Evolutionary conservation across 1,284 basidiomycete species (phyloP), one percentile per base, ranked within the genome.

Genomic region (Neonothopanus nambi): DNA sequence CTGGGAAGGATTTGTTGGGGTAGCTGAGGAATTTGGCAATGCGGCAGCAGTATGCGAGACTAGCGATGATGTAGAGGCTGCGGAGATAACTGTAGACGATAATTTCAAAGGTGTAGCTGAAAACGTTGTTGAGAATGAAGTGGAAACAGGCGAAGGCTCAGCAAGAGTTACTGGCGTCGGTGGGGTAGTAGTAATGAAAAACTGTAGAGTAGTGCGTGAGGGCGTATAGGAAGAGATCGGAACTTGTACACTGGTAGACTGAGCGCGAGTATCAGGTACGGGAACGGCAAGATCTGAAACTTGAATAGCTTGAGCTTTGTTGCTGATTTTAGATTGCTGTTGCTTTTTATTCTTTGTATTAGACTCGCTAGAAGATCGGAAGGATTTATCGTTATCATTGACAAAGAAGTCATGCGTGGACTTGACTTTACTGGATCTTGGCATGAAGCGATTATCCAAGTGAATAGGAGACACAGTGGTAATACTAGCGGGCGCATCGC

Each of bases 181-280:
- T 13, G 30, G 13, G 3, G 30, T 8, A 9, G 30, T 33, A 9
- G 9, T 33, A 9, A 33, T 11, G 2, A 33, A 9, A 33, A 33
- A 35, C 17, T 24, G 35, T 26, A 52, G 36, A 7, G 51, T 46
- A 3, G 51, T 45, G 9, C 43, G 51, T 36, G 50, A n/a, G n/a
- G n/a, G n/a, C n/a, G n/a, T n/a, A n/a, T n/a, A n/a, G n/a, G n/a
- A 36, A 52, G 30, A 30, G 23, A 40, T 11, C 46, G 44, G 44
- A 23, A 42, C 35, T 20, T 38, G 40, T 13, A 43, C 15, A 30
- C 23, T n/a, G 21, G 46, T 52, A 17, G 51, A 26, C 18, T 39
- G 43, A 20, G 49, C n/a, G 3, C 55, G 55, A 21, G 51, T 55
- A 20, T 59, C 59, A 24, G 59, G 59, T 23, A 56, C 57, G 15